Conservation (phyloP, 2,329 filamentous ascomycete genomes). For the Claviceps pazoutovae region DNA sequence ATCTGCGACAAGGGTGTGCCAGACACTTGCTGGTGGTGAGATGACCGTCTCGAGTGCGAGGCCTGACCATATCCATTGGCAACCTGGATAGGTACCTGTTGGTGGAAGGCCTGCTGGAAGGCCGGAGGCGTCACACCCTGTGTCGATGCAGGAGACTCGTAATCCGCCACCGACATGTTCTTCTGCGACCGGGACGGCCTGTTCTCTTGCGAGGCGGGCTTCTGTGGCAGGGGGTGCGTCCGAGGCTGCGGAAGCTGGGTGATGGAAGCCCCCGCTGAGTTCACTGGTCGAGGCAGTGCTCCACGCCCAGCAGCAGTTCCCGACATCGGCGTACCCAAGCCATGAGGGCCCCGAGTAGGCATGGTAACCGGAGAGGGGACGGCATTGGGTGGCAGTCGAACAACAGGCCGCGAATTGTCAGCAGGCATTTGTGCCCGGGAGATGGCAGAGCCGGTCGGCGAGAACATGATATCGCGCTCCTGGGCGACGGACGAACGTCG, state of each 20-base stretch:
- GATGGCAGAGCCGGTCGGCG: slow-evolving; percentile 65
- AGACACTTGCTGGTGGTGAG: slow-evolving; percentile 55
- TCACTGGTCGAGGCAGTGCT: slow-evolving; percentile 8
- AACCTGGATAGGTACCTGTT: slow-evolving; percentile 75
- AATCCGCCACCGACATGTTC: slow-evolving; percentile 80
- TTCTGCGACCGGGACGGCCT: slow-evolving; percentile 73
- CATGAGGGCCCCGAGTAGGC: slow-evolving; percentile 9
- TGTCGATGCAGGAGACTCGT: slow-evolving; percentile 61
- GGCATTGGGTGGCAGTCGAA: slow-evolving; percentile 62
- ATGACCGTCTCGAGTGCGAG: slow-evolving; percentile 51
- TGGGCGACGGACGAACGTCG: slow-evolving; percentile 67
- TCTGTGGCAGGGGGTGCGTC: slow-evolving; percentile 43
- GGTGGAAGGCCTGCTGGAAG: slow-evolving; percentile 86
- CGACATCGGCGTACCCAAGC: background rate
- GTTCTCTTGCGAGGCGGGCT: slow-evolving; percentile 43
- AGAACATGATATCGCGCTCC: slow-evolving; percentile 58
- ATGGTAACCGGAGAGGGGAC: slow-evolving; percentile 25
- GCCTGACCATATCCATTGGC: slow-evolving; percentile 42
- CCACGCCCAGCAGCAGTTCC: background rate
- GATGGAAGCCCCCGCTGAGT: slow-evolving; percentile 21
- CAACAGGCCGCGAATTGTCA: slow-evolving; percentile 57
- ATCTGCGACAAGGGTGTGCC: slow-evolving; percentile 83
- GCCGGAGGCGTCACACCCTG: slow-evolving; percentile 46
- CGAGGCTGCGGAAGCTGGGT: slow-evolving; percentile 44
- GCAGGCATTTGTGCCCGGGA: slow-evolving; percentile 49